Conservation (phyloP, 83 land plant species). For the Isoetes engelmannii region DNA sequence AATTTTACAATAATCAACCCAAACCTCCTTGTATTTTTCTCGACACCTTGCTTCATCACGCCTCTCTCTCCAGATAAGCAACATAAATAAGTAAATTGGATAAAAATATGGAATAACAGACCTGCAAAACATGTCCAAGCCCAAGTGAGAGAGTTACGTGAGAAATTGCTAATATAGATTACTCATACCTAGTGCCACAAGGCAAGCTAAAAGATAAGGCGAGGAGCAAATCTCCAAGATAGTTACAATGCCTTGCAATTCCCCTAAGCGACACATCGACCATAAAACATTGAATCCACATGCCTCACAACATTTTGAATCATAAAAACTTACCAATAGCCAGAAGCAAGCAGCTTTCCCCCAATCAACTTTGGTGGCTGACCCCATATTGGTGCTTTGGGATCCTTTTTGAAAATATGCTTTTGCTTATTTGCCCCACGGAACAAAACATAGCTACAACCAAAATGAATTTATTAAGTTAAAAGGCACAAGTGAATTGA, state of each 20-base stretch:
- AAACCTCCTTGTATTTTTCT: constrained; percentile 72
- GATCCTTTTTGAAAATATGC: constrained; percentile 79
- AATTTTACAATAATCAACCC: constrained; percentile 73
- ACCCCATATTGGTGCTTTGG: constrained; percentile 80
- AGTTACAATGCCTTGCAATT: constrained; percentile 84
- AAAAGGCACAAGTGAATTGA: background rate
- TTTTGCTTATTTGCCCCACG: constrained; percentile 93
- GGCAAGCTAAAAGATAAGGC: constrained; percentile 84
- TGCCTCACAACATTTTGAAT: background rate
- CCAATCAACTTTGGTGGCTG: constrained; percentile 83
- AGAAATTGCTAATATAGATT: background rate
- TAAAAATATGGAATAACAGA: constrained; percentile 89
- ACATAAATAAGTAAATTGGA: constrained; percentile 75
- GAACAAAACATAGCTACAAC: constrained; percentile 60
- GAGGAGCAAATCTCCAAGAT: constrained; percentile 77
- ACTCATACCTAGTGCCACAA: constrained; percentile 57
- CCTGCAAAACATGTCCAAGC: constrained; percentile 36
- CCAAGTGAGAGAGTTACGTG: background rate
- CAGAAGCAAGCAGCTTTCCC: constrained; percentile 88
- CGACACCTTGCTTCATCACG: constrained; percentile 85
- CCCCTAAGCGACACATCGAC: constrained; percentile 47
- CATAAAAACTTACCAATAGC: constrained; percentile 63
- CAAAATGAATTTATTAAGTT: background rate
- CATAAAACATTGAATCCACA: background rate
- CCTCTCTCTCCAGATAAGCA: constrained; percentile 91